Base-by-base conservation (phyloP, 148 eudicot genomes). In the Chenopodium album region DNA sequence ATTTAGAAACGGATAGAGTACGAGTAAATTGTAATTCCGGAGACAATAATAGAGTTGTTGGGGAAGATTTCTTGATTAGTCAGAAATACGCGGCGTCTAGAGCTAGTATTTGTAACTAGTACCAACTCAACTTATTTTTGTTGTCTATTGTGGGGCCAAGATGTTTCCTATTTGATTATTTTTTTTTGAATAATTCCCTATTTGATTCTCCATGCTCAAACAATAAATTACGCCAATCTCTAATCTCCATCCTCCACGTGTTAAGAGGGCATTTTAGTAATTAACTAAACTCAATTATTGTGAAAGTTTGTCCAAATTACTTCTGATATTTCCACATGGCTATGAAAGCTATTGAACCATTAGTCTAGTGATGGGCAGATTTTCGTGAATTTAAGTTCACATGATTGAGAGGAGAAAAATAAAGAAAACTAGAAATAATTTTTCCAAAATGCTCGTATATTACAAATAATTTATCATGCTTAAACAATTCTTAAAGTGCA, bases 51-150 rank as follows among this genome's bases (percentile, higher is more conserved):
- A 7, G 69, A 65, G 71, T 73, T 26, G 29, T 73, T 26, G 62
- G 20, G 20, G 9, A 50, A 8, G 48, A 44, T 44, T 72, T 12
- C 52, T 73, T 47, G 34, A 67, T 50, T 67, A 78, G 22, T 67
- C 78, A 77, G 22, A 64, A 80, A 68, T 75, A 84, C 71, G 86
- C 86, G 86, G 86, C 86, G 76, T 69, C 34, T 69, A 22, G 86
- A 65, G 34, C 79, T 56, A 37, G 82, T 67, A 3, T 23, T 72
- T 26, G 75, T 72, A 20, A 52, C 16, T 14, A 50, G 54, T 47
- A 66, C 73, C 46, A 19, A 69, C 64, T 8, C 26, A 4, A 29
- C 19, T 13, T 69, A 16, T 69, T 69, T 71, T 37, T 34, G 47
- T 71, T 37, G 41, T 4, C 17, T 34, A 41, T 13, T n/a, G 54